Evolutionary conservation across 2,329 filamentous ascomycete species (phyloP).

Genomic region (Claviceps sorghi): DNA sequence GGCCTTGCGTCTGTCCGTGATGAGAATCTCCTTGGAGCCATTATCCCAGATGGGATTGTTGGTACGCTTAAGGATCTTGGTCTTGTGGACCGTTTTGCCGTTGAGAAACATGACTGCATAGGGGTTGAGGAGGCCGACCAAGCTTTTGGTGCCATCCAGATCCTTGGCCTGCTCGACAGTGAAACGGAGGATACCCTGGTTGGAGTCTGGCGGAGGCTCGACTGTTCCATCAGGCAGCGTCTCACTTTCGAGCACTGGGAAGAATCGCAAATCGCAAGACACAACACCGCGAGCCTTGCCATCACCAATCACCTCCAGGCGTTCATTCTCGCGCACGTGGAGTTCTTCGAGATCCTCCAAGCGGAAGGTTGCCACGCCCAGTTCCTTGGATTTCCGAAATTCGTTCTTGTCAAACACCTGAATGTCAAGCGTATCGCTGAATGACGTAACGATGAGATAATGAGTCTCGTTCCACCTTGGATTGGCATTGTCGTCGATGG

Average conservation of each 20-base stretch:
- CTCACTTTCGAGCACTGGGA: slow-evolving; percentile 68
- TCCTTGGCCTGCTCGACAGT: slow-evolving; percentile 95
- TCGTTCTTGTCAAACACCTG: slow-evolving; percentile 89
- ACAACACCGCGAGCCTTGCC: slow-evolving; percentile 73
- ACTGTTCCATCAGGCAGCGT: slow-evolving; percentile 62
- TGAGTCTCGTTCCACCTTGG: slow-evolving; percentile 95
- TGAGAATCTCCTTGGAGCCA: slow-evolving; percentile 82
- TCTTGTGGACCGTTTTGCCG: slow-evolving; percentile 76
- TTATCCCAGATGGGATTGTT: slow-evolving; percentile 97
- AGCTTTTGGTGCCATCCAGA: slow-evolving; percentile 78
- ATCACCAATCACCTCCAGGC: slow-evolving; percentile 68
- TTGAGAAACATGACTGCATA: slow-evolving; percentile 84
- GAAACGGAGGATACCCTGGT: slow-evolving; percentile 87
- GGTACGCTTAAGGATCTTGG: slow-evolving; percentile 86
- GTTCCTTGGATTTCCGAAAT: slow-evolving; percentile 88
- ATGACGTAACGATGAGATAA: slow-evolving; percentile 85
- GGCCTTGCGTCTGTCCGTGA: slow-evolving; percentile 82
- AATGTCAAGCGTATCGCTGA: slow-evolving; percentile 75
- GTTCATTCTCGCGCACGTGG: slow-evolving; percentile 66
- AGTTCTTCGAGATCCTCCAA: slow-evolving; percentile 70
- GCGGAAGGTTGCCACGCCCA: slow-evolving; percentile 73
- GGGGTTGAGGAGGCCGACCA: slow-evolving; percentile 81
- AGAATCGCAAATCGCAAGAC: slow-evolving; percentile 77
- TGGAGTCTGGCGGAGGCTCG: slow-evolving; percentile 72
- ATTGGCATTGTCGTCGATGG: slow-evolving; percentile 66